Evolutionary conservation across 2,329 filamentous ascomycete genomes (phyloP), one percentile per base, ranked within the genome.

Genomic region (Sarocladiaceae sp.): DNA sequence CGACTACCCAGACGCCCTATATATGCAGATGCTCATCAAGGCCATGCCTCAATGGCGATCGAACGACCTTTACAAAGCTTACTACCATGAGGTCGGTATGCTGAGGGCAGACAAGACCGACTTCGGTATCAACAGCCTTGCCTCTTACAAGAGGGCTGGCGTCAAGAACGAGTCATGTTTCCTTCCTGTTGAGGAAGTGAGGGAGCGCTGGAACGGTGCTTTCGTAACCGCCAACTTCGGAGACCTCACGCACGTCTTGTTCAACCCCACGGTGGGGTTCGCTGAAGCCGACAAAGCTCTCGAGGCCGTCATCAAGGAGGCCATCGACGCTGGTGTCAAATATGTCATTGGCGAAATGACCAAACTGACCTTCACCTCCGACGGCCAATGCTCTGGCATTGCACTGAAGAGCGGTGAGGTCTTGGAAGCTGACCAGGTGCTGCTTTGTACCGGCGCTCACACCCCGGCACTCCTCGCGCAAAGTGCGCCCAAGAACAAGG

Each of bases 11-110:
- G 68, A 72, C 58, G 55, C 53, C 29, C 62, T 69, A 29, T 72
- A 72, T 57, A 72, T 71, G 64, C 62, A 61, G 42, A 66, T 72
- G 65, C 62, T 71, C 49, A 62, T 61, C 40, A 65, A 66, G 55
- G 71, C 70, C 55, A 72, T 73, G 70, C 62, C 65, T 17, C 57
- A 61, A 49, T 73, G 71, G 71, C 61, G 68, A 31, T 47, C 57
- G 17, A 71, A 78, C 47, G 71, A 74, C 1, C 68, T 83, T n/a
- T 80, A 79, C 66, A 72, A 71, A 46, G 51, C 60, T 4, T 76
- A 69, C 55, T 85, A 82, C 60, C 78, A 84, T 59, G 73, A 78
- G 57, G 79, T 79, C 0, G 81, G 82, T 10, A 81, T 82, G 79
- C 62, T 72, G 5, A 63, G 70, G 29, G 70, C 64, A 10, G 70